phyloP scores from a whole-genome alignment of 139 green algal species.

The Volvox reticuliferus region DNA sequence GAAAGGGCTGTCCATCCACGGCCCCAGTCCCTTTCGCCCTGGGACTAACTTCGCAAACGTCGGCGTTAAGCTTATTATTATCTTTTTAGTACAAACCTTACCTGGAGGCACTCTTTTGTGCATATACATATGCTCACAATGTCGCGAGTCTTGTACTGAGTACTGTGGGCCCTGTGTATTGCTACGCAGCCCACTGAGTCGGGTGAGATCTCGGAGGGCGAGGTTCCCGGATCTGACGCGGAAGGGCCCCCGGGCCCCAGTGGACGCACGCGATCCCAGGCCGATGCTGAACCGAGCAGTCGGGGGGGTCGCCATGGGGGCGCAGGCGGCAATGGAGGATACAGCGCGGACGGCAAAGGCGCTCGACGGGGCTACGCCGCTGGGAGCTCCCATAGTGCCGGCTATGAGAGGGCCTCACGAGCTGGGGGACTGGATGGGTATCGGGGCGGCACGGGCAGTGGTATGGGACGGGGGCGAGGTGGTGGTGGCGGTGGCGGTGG shows the following conservation, averaged over 20 bases:
- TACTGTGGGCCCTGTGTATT: neutral
- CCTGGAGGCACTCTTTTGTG: too few relatives aligned
- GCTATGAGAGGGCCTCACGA: neutral
- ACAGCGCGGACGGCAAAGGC: neutral
- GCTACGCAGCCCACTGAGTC: constrained; percentile 15
- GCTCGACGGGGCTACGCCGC: neutral
- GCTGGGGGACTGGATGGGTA: neutral
- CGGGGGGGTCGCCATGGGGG: neutral
- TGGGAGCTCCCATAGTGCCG: neutral
- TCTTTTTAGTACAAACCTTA: too few relatives aligned
- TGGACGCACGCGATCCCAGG: neutral
- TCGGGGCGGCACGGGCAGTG: neutral
- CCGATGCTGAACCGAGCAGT: neutral
- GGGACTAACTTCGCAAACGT: too few relatives aligned
- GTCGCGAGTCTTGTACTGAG: neutral
- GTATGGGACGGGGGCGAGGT: neutral
- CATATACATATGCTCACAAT: too few relatives aligned
- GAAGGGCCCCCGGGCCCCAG: constrained; percentile 28
- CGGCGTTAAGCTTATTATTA: too few relatives aligned
- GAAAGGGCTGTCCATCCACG: too few relatives aligned
- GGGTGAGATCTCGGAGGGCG: constrained; percentile 34
- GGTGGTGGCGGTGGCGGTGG: neutral
- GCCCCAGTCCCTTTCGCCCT: too few relatives aligned
- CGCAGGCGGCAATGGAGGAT: neutral
- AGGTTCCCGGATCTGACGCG: neutral